Evolutionary conservation across 2,329 filamentous ascomycete species (phyloP).

Genomic region (Colletotrichum falcatum): DNA sequence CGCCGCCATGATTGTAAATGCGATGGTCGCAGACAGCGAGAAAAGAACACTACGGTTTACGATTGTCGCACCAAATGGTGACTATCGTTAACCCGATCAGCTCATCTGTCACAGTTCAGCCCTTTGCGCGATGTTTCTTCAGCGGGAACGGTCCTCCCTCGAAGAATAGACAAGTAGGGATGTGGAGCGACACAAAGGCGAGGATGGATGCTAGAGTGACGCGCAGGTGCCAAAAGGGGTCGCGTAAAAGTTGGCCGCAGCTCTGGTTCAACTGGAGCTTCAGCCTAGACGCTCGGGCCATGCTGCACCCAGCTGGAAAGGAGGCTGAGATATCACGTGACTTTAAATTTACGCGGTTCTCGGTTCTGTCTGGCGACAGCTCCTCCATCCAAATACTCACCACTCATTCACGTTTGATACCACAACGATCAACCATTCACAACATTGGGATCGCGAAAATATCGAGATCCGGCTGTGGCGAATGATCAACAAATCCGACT

Average conservation of each 20-base stretch:
- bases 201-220: constrained; percentile 6
- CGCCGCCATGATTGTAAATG: constrained; percentile 75
- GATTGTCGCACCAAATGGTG: constrained; percentile 12
- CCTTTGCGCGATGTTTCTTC: not conserved
- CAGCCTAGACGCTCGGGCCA: constrained; percentile 33
- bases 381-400: constrained; percentile 39
- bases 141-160: constrained; percentile 4
- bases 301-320: not conserved
- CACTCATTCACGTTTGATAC: constrained; percentile 8
- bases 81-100: constrained; percentile 6
- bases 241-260: constrained; percentile 33
- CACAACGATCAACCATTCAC: constrained; percentile 17
- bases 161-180: not conserved
- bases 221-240: constrained; percentile 27
- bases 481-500: not conserved
- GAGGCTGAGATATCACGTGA: constrained; percentile 52
- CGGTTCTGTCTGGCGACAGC: constrained; percentile 24
- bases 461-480: not conserved
- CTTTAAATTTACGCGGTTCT: constrained; percentile 49
- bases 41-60: not conserved
- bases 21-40: constrained; percentile 27
- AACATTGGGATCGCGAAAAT: constrained; percentile 8
- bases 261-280: constrained; percentile 11
- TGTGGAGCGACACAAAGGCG: constrained; percentile 26
- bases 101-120: constrained; percentile 19